Evolutionary conservation across 83 land plant genomes (phyloP), one percentile per base, ranked within the genome.

Genomic region (Picea abies): DNA sequence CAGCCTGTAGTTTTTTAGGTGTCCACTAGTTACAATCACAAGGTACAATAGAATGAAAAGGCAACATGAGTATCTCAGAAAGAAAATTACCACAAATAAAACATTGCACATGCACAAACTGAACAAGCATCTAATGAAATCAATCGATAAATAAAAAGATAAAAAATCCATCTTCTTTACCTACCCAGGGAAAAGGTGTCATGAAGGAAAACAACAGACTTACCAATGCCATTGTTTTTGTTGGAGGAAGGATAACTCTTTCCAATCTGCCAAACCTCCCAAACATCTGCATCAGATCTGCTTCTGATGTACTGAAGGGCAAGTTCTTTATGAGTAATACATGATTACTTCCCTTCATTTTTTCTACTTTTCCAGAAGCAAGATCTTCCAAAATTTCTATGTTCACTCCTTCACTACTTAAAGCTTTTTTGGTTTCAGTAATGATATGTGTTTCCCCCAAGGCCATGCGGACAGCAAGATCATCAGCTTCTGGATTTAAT

Each of bases 361-460:
- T 90, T 25, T 85, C 89, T 72, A 83, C 25, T 88, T 88, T 93
- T 17, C 94, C 90, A 67, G 96, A 81, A 76, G 91, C 92, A 78
- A 91, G 85, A 14, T 93, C 92, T 80, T 98, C 97, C 78, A 98
- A 78, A 7, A 92, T 84, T 3, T 87, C 85, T 5, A 96, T 79
- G 89, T 98, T 94, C 10, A 98, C 91, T 56, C 99, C 99, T 81
- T 93, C 94, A 85, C 85, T 88, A 71, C 81, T 80, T 79, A 97
- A 88, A 82, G 96, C 87, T 65, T 91, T 90, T 76, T 97, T 96
- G 66, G 99, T 97, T 85, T 97, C 97, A 37, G 93, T 87, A 88
- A 97, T 87, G 44, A 97, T 90, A 82, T 96, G 94, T 19, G 99
- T 94, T 84, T 97, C 99, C 23, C 99, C 99, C 87, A 96, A 83